Percentiles rank a stretch among this genome's conserved stretches.
phyloP scores from a whole-genome alignment of 2,329 filamentous ascomycete species.

The Monosporascus sp. region DNA sequence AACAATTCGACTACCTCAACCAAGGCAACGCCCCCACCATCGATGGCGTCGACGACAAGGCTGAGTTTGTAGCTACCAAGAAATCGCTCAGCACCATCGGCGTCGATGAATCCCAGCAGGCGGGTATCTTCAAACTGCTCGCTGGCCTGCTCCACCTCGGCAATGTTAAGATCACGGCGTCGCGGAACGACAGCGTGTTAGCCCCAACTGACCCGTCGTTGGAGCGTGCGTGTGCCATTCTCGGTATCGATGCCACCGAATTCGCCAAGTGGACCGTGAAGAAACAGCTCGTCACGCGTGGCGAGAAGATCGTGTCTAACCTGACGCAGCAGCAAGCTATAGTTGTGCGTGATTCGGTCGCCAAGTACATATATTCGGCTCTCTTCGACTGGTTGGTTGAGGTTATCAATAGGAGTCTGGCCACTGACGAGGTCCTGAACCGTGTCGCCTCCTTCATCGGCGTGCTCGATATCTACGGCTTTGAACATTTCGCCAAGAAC shows the following conservation, averaged over 20 bases:
- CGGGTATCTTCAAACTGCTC: constrained; percentile 82
- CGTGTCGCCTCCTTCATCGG: constrained; percentile 89
- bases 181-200: constrained; percentile 81
- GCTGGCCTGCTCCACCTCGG: constrained; percentile 90
- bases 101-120: constrained; percentile 67
- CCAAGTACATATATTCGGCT: constrained; percentile 98
- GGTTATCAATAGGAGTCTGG: constrained; percentile 85
- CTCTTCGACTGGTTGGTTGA: constrained; percentile 99
- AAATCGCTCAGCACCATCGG: constrained; percentile 85
- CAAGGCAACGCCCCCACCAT: constrained; percentile 89
- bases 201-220: constrained; percentile 76
- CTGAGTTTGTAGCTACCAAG: constrained; percentile 85
- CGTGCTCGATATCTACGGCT: constrained; percentile 98
- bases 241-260: constrained; percentile 79
- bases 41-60: constrained; percentile 91
- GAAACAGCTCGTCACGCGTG: constrained; percentile 93
- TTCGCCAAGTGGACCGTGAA: constrained; percentile 99
- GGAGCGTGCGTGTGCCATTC: constrained; percentile 72
- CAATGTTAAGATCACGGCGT: constrained; percentile 92
- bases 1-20: constrained; percentile 94
- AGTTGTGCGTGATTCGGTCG: constrained; percentile 93
- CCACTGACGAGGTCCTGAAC: constrained; percentile 78
- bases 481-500: constrained; percentile 99
- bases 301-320: constrained; percentile 96
- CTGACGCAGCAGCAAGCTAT: constrained; percentile 87